phyloP scores from a whole-genome alignment of 495 filamentous ascomycete genomes.

The Cercophora sp. region DNA sequence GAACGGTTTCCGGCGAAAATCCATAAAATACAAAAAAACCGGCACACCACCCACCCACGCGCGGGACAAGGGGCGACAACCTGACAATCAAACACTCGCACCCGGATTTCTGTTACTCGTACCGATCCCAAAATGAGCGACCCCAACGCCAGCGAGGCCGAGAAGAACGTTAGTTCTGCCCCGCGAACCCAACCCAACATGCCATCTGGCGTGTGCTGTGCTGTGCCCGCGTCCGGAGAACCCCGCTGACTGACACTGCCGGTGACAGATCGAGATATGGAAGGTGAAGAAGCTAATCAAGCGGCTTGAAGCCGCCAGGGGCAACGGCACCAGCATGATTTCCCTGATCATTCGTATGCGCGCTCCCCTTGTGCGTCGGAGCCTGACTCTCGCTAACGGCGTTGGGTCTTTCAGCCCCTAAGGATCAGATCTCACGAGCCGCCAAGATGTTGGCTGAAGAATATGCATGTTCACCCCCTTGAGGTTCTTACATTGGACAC shows the following conservation, averaged over 20 bases:
- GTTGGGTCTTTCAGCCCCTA: slow-evolving; percentile 61
- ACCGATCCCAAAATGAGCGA: slow-evolving; percentile 72
- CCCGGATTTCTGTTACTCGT: slow-evolving; percentile 8
- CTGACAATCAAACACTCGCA: slow-evolving; percentile 11
- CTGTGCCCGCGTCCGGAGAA: no score
- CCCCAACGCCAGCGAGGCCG: slow-evolving; percentile 83
- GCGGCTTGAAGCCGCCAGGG: slow-evolving; percentile 84
- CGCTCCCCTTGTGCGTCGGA: slow-evolving; percentile 21
- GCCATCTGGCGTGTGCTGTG: slow-evolving; percentile 12
- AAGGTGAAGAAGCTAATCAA: slow-evolving; percentile 97
- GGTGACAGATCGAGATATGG: slow-evolving; percentile 65
- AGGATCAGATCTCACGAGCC: slow-evolving; percentile 93
- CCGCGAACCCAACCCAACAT: not conserved
- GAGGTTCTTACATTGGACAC: slow-evolving; percentile 5
- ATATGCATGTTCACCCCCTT: slow-evolving; percentile 65
- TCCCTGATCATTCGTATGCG: slow-evolving; percentile 95
- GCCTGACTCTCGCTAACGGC: slow-evolving; percentile 19
- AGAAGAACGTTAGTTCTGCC: slow-evolving; percentile 77
- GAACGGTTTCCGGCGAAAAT: slow-evolving; percentile 7
- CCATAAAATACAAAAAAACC: slow-evolving; percentile 6
- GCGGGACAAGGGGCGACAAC: slow-evolving; percentile 14
- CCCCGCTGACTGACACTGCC: no score
- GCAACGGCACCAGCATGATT: slow-evolving; percentile 98
- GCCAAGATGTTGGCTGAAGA: slow-evolving; percentile 99
- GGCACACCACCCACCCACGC: slow-evolving; percentile 12